Evolutionary conservation across 495 filamentous ascomycete genomes (phyloP).

Genomic region (Pyrenopolyporus hunteri): DNA sequence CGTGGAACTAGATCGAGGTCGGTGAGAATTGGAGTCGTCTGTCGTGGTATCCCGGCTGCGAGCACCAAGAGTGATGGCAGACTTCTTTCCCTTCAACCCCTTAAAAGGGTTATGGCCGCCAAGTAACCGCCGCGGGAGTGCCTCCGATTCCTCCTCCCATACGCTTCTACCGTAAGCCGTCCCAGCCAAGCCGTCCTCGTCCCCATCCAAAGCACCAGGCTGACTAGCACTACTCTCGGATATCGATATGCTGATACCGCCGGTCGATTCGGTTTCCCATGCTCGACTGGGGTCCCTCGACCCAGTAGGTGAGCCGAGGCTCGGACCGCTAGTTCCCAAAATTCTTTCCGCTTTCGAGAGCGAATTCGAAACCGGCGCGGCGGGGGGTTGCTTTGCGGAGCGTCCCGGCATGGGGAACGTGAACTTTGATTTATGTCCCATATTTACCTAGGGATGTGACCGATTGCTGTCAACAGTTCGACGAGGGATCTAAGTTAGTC

Average conservation of each 20-base stretch:
- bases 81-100: slow-evolving; percentile 26
- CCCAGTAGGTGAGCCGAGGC: slow-evolving; percentile 35
- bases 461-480: neutral
- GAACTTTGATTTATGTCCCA: slow-evolving; percentile 60
- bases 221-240: slow-evolving; percentile 52
- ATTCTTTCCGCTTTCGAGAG: slow-evolving; percentile 55
- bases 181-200: slow-evolving; percentile 20
- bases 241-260: slow-evolving; percentile 57
- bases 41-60: slow-evolving; percentile 39
- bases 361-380: slow-evolving; percentile 29
- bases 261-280: slow-evolving; percentile 54
- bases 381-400: slow-evolving; percentile 43
- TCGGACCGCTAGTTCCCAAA: slow-evolving; percentile 47
- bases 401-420: slow-evolving; percentile 60
- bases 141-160: slow-evolving; percentile 58
- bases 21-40: slow-evolving; percentile 48
- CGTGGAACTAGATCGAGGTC: slow-evolving; percentile 58
- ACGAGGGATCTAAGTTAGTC: neutral
- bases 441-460: slow-evolving; percentile 27
- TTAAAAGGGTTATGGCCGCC: slow-evolving; percentile 21
- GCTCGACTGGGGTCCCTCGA: slow-evolving; percentile 33
- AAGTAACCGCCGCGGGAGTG: slow-evolving; percentile 46
- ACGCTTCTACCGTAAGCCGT: slow-evolving; percentile 31
- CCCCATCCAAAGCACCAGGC: slow-evolving; percentile 18
- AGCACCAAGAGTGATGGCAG: slow-evolving; percentile 29